These are phyloP conservation scores for Ustilago xerochloae DNA, from an alignment of 1,284 basidiomycete genomes.

Conservation along the genomic window DNA sequence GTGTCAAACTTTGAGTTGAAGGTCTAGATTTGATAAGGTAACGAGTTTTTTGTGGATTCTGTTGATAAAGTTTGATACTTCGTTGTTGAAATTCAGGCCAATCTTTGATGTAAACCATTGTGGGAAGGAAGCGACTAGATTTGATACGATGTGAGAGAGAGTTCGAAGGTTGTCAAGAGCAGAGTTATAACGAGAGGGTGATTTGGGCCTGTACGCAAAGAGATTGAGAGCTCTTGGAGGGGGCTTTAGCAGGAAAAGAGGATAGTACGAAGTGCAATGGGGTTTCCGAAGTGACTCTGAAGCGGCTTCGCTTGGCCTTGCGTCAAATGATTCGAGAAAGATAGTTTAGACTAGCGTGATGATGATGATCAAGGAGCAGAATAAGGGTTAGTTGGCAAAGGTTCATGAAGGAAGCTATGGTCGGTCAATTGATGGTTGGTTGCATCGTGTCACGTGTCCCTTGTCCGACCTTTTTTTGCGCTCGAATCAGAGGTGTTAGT, in stretches of 20 bases:
- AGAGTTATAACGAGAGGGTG: background rate
- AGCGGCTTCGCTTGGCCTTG: no score
- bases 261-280: no score
- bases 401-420: background rate
- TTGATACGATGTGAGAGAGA: background rate
- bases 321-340: no score
- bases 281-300: no score
- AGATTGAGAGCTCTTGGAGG: no score
- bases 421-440: no score
- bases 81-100: slow-evolving; percentile 58
- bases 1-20: slow-evolving; percentile 44
- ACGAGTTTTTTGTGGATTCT: slow-evolving; percentile 46
- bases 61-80: slow-evolving; percentile 50
- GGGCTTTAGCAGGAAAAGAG: no score
- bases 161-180: background rate
- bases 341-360: no score
- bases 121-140: background rate
- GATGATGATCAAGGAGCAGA: background rate
- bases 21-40: slow-evolving; percentile 59
- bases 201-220: no score
- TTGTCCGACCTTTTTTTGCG: no score
- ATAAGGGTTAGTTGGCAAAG: background rate
- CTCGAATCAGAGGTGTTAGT: background rate
- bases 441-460: background rate
- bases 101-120: slow-evolving; percentile 61